phyloP scores from a whole-genome alignment of 495 filamentous ascomycete species.

The Penicillium egyptiacum region DNA sequence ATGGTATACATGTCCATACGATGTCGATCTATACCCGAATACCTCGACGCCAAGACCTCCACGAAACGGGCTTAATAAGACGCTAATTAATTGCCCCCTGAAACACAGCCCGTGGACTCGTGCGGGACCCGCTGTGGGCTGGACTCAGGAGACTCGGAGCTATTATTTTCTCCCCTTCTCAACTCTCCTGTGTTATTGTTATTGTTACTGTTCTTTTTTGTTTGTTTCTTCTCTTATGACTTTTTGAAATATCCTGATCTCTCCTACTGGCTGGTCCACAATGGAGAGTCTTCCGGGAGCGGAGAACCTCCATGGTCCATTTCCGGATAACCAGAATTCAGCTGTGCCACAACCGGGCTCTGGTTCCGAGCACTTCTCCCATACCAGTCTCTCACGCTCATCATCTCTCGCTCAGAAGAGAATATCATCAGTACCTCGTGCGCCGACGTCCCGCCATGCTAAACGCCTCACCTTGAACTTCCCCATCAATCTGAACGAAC shows the following conservation, averaged over 20 bases:
- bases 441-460: slow-evolving; percentile 57
- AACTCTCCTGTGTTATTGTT: slow-evolving; percentile 1
- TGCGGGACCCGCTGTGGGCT: slow-evolving; percentile 25
- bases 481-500: slow-evolving; percentile 54
- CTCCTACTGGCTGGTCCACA: slow-evolving; percentile 33
- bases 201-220: slow-evolving; percentile 3
- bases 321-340: slow-evolving; percentile 38
- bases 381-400: slow-evolving; percentile 20
- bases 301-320: slow-evolving; percentile 32
- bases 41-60: slow-evolving; percentile 4
- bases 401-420: slow-evolving; percentile 33
- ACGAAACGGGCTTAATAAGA: slow-evolving; percentile 1
- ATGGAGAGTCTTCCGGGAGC: slow-evolving; percentile 42
- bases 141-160: slow-evolving; percentile 28
- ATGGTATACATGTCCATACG: no score
- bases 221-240: slow-evolving; percentile 12
- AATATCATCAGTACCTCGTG: slow-evolving; percentile 51
- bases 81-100: slow-evolving; percentile 21
- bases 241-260: slow-evolving; percentile 18
- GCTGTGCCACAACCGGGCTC: slow-evolving; percentile 19
- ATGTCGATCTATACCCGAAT: no score
- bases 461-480: slow-evolving; percentile 82
- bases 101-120: slow-evolving; percentile 28
- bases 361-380: slow-evolving; percentile 19
- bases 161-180: slow-evolving; percentile 13